These are phyloP conservation scores for Diaporthe citrichinensis DNA, from an alignment of 2,329 filamentous ascomycete species.

Conservation along the genomic window DNA sequence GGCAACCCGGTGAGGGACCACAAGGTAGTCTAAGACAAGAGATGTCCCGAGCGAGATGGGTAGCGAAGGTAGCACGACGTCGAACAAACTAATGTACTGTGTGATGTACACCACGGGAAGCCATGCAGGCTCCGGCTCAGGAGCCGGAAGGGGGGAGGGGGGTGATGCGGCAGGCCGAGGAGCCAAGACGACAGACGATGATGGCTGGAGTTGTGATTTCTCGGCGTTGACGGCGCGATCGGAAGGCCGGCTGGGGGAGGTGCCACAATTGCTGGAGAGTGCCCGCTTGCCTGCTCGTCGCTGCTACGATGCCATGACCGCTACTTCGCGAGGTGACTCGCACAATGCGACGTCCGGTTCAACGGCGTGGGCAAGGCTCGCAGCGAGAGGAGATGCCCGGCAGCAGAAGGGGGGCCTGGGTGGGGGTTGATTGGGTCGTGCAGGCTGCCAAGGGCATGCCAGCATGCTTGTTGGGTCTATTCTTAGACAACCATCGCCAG, in stretches of 20 bases:
- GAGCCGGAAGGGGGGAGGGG: slow-evolving; percentile 1
- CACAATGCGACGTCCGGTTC: slow-evolving; percentile 17
- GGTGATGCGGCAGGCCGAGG: slow-evolving; percentile 3
- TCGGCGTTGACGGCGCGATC: slow-evolving; percentile 29
- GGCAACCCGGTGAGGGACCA: not conserved
- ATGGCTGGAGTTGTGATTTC: slow-evolving; percentile 1
- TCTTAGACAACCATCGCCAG: slow-evolving; percentile 31
- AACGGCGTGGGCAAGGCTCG: slow-evolving; percentile 22
- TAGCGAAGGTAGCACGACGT: not conserved
- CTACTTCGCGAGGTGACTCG: slow-evolving; percentile 30
- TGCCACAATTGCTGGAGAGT: not conserved
- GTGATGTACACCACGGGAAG: slow-evolving; percentile 5
- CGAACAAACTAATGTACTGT: not conserved
- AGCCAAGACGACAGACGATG: slow-evolving; percentile 14
- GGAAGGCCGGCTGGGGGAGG: slow-evolving; percentile 15
- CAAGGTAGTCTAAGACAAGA: not conserved
- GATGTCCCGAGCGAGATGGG: not conserved
- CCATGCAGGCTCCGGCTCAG: slow-evolving; percentile 14
- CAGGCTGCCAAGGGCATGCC: slow-evolving; percentile 17
- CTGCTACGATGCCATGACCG: slow-evolving; percentile 27
- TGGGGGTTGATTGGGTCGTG: not conserved
- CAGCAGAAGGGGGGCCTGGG: not conserved
- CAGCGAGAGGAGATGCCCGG: not conserved
- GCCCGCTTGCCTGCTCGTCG: not conserved
- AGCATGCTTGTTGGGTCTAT: slow-evolving; percentile 31